These are phyloP conservation scores for Acrodontium crateriforme DNA, from an alignment of 2,329 filamentous ascomycete species.

Conservation along the genomic window DNA sequence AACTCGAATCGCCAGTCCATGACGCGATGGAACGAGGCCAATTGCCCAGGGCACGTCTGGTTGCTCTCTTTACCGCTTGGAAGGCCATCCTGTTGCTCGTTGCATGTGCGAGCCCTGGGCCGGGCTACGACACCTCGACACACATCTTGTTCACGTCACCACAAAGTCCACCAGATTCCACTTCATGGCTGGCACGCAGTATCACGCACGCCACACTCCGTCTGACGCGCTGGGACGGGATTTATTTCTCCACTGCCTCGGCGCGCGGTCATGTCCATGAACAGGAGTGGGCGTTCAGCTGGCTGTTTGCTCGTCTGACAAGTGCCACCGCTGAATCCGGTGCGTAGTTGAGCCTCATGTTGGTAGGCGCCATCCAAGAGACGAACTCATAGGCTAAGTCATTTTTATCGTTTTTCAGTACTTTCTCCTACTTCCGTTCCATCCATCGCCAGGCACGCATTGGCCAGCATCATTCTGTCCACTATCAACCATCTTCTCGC, in stretches of 20 bases:
- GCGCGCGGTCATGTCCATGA: conserved; percentile 56
- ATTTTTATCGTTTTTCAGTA: conserved; percentile 9
- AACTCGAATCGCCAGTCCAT: too few relatives aligned
- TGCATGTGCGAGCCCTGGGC: conserved; percentile 42
- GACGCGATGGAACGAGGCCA: too few relatives aligned
- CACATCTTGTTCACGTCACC: conserved; percentile 32
- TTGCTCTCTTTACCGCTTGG: conserved; percentile 43
- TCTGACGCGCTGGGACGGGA: conserved; percentile 65
- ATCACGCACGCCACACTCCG: conserved; percentile 34
- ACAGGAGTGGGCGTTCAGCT: conserved; percentile 76
- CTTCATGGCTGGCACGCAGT: conserved; percentile 10
- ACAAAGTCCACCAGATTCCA: background rate
- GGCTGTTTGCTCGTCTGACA: conserved; percentile 36
- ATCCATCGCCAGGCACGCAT: conserved; percentile 20
- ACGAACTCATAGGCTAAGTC: conserved; percentile 15
- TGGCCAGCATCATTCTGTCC: conserved; percentile 53
- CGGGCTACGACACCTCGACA: conserved; percentile 68
- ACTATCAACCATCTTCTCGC: conserved; percentile 66
- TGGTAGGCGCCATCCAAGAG: background rate
- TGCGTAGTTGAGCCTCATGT: too few relatives aligned
- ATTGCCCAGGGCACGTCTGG: too few relatives aligned
- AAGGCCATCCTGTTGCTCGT: conserved; percentile 53
- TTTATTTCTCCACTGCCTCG: conserved; percentile 57
- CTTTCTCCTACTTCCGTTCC: conserved; percentile 6
- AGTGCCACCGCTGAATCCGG: too few relatives aligned